Evolutionary conservation across 345 rosid genomes (phyloP), one percentile per base, ranked within the genome.

Genomic region (Hibiscus mutabilis): DNA sequence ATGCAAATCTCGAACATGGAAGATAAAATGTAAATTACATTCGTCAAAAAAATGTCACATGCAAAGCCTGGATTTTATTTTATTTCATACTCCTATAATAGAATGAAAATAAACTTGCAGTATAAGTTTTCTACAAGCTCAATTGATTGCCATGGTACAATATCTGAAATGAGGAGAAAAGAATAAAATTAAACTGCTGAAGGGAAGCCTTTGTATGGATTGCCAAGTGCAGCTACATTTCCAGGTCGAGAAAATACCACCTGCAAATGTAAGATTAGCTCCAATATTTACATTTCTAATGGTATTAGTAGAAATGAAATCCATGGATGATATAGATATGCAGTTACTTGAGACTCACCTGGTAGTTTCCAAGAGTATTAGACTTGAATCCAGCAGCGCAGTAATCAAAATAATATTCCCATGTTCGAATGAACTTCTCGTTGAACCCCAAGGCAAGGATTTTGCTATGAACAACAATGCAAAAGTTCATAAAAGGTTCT

Each of bases 331-430:
- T 4, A 5, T 51, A n/a, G 55, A 51, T 51, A 6, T 51, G 19
- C 19, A 15, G 19, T 15, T 16, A 51, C 55, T 5, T 16, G 14
- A 24, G 18, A 47, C 15, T n/a, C 71, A 88, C 91, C 89, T 91
- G 93, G 73, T 89, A 90, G 80, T 87, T 77, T 75, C 96, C 91
- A 5, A 91, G 88, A 0, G 96, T 93, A 29, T 63, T 80, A 2
- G 93, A 75, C 84, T 86, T 90, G 81, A 88, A 94, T 64, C 96
- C 93, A 27, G 96, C 97, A 25, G 97, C 93, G 7, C 86, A 87
- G 55, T 91, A 90, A 70, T 91, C 93, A 29, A 91, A 91, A 78
- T 94, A 94, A 61, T 91, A 94, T 68, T 88, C 97, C 96, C 97
- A 94, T 15, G 97, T 91, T 52, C 93, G 75, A 1, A 88, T 74